Percentiles rank a stretch among this genome's conserved stretches.
Conservation (phyloP, 495 filamentous ascomycete genomes). For the Aspergillus conjunctus region DNA sequence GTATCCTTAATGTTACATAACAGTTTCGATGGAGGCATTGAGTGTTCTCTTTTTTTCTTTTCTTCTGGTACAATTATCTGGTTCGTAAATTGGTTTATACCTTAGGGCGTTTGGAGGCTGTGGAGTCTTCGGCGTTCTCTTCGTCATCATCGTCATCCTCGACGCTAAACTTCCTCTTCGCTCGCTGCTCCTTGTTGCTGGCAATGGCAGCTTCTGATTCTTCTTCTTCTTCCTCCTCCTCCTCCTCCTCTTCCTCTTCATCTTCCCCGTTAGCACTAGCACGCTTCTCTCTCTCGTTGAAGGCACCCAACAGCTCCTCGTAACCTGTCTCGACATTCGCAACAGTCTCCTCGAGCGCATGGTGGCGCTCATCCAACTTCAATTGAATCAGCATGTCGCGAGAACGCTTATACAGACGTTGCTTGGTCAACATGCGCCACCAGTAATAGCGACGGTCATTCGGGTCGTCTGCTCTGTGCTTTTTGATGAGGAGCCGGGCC, state of each 20-base stretch:
- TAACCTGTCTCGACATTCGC: slow-evolving; percentile 82
- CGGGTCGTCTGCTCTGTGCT: slow-evolving; percentile 52
- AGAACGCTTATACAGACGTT: slow-evolving; percentile 78
- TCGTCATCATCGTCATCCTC: slow-evolving; percentile 53
- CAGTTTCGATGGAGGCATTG: slow-evolving; percentile 2
- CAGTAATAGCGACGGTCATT: slow-evolving; percentile 69
- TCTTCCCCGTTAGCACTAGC: slow-evolving; percentile 26
- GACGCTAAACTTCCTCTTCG: slow-evolving; percentile 53
- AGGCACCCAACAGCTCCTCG: slow-evolving; percentile 61
- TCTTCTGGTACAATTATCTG: no score
- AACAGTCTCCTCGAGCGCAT: slow-evolving; percentile 79
- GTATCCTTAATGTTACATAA: slow-evolving; percentile 16
- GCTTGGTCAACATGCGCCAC: slow-evolving; percentile 83
- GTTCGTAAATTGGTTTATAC: slow-evolving; percentile 22
- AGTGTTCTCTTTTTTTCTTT: neutral
- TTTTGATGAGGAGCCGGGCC: slow-evolving; percentile 54
- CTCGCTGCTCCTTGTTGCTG: slow-evolving; percentile 32
- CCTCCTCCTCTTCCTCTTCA: slow-evolving; percentile 26
- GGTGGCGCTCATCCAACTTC: slow-evolving; percentile 71
- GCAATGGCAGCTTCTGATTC: slow-evolving; percentile 25
- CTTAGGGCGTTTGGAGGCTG: slow-evolving; percentile 42
- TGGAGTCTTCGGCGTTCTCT: slow-evolving; percentile 39
- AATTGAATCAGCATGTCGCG: slow-evolving; percentile 75
- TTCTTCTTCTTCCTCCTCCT: slow-evolving; percentile 25
- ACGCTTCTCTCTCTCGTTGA: slow-evolving; percentile 43